Evolutionary conservation across 768 basidiomycete species (phyloP), one percentile per base, ranked within the genome.

Genomic region (Pisolithus albus): DNA sequence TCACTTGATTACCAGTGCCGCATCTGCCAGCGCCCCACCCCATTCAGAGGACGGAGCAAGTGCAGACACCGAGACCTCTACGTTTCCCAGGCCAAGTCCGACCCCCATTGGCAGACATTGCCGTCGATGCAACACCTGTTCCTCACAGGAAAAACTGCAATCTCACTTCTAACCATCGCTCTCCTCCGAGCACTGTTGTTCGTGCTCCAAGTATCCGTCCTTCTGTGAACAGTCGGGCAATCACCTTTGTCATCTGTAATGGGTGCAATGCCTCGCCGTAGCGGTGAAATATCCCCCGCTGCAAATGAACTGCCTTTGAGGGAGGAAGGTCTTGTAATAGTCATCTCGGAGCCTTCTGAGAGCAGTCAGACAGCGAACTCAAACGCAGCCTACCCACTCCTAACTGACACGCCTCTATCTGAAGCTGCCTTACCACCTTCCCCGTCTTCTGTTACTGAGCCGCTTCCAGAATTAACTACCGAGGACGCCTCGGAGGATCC

Each of bases 201-300:
- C 52, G 46, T 9, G 44, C 24, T 8, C 40, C 52, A 19, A 50
- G 41, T 11, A 5, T 32, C 11, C 26, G 34, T 19, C 21, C 32
- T 16, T 49, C 55, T 1, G 49, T 47, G 16, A 59, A 56, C 32
- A 62, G n/a, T 66, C 1, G 30, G 51, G 10, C 57, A 56, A 21
- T 59, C 63, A 8, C 66, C 67, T 5, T 55, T 69, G 11, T 58
- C 64, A 18, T 59, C 62, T 43, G 60, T 64, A 50, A 69, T 64
- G 55, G 60, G 63, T 0, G 64, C 63, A 39, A 66, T 62, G 38
- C 46, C 60, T 16, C 49, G 43, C 38, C 23, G 38, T 26, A 13
- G 24, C 15, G 19, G 37, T 11, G 46, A 50, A 43, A 36, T 41
- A 18, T 15, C 11, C 8, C n/a, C 7, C 26, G 19, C 34, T 11